A percentile compares a stretch with the other conserved stretches of the same genome.
These are phyloP conservation scores for Viridothelium virens DNA, from an alignment of 495 filamentous ascomycete genomes.

Conservation along the genomic window DNA sequence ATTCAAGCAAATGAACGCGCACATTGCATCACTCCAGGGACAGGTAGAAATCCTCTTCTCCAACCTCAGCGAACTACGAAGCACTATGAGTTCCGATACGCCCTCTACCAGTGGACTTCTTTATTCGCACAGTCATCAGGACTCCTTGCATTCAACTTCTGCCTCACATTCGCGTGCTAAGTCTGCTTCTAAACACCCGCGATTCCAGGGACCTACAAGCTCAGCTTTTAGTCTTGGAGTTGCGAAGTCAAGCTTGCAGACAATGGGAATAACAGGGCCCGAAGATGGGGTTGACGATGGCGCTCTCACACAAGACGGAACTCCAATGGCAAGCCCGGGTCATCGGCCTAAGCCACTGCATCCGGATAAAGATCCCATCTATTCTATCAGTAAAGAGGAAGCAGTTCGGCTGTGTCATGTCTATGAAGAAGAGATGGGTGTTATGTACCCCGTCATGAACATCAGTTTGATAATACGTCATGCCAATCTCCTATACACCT, in stretches of 20 bases:
- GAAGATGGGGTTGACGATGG: slow-evolving; percentile 55
- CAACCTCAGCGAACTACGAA: slow-evolving; percentile 58
- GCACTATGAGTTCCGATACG: slow-evolving; percentile 30
- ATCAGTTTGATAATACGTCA: slow-evolving; percentile 59
- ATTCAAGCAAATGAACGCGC: slow-evolving; percentile 66
- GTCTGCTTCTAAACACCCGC: slow-evolving; percentile 42
- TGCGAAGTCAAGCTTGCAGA: slow-evolving; percentile 76
- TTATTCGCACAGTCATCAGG: not conserved
- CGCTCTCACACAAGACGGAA: slow-evolving; percentile 43
- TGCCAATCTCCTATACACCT: slow-evolving; percentile 56
- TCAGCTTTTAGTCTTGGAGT: slow-evolving; percentile 79
- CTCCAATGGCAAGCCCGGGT: slow-evolving; percentile 46
- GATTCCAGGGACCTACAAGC: slow-evolving; percentile 80
- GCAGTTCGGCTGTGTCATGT: slow-evolving; percentile 61
- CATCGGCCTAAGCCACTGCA: slow-evolving; percentile 37
- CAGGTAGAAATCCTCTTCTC: slow-evolving; percentile 71
- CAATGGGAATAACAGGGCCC: slow-evolving; percentile 68
- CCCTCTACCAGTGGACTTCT: not conserved
- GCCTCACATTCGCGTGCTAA: not conserved
- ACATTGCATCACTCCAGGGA: slow-evolving; percentile 69
- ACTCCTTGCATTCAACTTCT: not conserved
- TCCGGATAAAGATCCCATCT: slow-evolving; percentile 63
- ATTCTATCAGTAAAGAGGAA: slow-evolving; percentile 62
- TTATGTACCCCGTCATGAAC: slow-evolving; percentile 77
- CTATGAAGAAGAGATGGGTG: slow-evolving; percentile 75